Percentiles rank a stretch among this genome's conserved stretches.
These are phyloP conservation scores for Metschnikowia amazonensis DNA, from an alignment of 805 yeast genomes.

Conservation along the genomic window DNA sequence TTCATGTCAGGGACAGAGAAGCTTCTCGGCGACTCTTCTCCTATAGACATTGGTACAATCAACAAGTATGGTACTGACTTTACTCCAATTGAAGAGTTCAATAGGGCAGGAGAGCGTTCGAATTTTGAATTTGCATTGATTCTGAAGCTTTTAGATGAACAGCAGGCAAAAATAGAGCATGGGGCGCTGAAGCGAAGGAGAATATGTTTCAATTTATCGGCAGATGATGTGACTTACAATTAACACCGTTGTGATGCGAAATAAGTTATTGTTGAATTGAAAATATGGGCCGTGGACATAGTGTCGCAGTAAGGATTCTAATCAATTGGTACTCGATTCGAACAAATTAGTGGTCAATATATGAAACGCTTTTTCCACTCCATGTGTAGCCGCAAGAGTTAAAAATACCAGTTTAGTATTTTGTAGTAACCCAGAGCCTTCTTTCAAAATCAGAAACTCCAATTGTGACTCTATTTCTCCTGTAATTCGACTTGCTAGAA, in stretches of 20 bases:
- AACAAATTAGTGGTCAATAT: conserved; percentile 22
- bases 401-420: conserved; percentile 17
- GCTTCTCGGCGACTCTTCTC: conserved; percentile 16
- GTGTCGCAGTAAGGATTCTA: too few species aligned
- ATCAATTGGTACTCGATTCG: background rate
- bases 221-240: conserved; percentile 17
- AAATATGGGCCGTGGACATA: background rate
- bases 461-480: conserved; percentile 11
- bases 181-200: background rate
- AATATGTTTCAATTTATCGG: conserved; percentile 28
- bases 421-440: conserved; percentile 11
- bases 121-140: conserved; percentile 26
- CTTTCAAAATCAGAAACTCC: conserved; percentile 6
- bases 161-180: background rate
- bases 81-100: conserved; percentile 33
- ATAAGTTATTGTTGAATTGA: background rate
- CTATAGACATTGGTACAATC: conserved; percentile 15
- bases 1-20: conserved; percentile 9
- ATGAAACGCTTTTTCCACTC: conserved; percentile 24
- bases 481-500: conserved; percentile 2
- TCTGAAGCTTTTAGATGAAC: conserved; percentile 15
- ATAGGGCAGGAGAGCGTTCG: conserved; percentile 30
- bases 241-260: background rate
- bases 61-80: conserved; percentile 22
- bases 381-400: conserved; percentile 23